phyloP scores from a whole-genome alignment of 2,329 filamentous ascomycete species.

The Pseudohalonectria lignicola region DNA sequence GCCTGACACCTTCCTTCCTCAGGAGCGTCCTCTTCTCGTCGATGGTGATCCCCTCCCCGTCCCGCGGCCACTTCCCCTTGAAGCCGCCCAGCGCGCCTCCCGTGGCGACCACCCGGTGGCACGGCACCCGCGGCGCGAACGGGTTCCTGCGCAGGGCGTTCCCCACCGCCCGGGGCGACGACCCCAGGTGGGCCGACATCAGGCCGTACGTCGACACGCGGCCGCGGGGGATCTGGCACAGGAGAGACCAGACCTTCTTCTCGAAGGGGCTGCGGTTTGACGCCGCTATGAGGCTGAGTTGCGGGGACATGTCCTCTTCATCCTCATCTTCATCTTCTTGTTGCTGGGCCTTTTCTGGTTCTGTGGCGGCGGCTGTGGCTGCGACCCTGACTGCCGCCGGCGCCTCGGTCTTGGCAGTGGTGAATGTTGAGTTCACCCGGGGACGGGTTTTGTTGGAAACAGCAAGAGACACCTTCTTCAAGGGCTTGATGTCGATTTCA shows the following conservation, averaged over 20 bases:
- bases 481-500: no score
- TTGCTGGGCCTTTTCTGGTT: not conserved
- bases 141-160: slow-evolving; percentile 70
- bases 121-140: slow-evolving; percentile 73
- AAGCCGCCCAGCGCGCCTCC: slow-evolving; percentile 63
- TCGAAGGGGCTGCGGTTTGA: slow-evolving; percentile 40
- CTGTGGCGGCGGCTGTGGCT: not conserved
- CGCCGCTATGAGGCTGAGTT: slow-evolving; percentile 32
- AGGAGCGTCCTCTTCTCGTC: slow-evolving; percentile 54
- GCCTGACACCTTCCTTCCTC: slow-evolving; percentile 50
- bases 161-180: slow-evolving; percentile 66
- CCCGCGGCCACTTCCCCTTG: slow-evolving; percentile 53
- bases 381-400: no score
- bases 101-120: slow-evolving; percentile 68
- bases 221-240: slow-evolving; percentile 68
- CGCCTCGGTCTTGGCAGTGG: no score
- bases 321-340: not conserved
- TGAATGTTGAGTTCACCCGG: no score
- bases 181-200: slow-evolving; percentile 55
- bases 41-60: slow-evolving; percentile 50
- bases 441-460: no score
- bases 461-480: no score
- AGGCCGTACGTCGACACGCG: slow-evolving; percentile 68
- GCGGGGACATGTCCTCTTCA: slow-evolving; percentile 17
- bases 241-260: slow-evolving; percentile 56